phyloP scores from a whole-genome alignment of 2,329 filamentous ascomycete species.

The Aspergillus tamarii region DNA sequence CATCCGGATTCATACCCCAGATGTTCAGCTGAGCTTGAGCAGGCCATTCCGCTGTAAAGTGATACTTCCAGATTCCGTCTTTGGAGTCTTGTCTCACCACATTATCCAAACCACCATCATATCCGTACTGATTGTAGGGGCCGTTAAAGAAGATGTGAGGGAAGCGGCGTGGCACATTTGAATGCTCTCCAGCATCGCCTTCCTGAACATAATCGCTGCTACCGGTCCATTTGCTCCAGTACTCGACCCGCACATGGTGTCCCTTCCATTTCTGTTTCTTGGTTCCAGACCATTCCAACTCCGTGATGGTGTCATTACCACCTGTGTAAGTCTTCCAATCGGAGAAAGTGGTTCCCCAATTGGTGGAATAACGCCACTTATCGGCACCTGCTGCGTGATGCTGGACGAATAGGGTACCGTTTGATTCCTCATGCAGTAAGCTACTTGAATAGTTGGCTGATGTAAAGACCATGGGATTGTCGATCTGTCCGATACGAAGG shows the following conservation, averaged over 20 bases:
- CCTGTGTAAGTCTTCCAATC: constrained; percentile 60
- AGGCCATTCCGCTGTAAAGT: constrained; percentile 68
- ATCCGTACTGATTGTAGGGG: constrained; percentile 66
- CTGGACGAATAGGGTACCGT: constrained; percentile 53
- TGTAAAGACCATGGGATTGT: constrained; percentile 65
- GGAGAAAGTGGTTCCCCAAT: constrained; percentile 64
- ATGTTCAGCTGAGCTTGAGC: constrained; percentile 64
- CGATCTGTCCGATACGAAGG: constrained; percentile 59
- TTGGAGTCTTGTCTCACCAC: constrained; percentile 51
- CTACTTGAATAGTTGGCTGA: constrained; percentile 61
- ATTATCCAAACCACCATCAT: constrained; percentile 63
- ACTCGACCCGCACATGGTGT: constrained; percentile 65
- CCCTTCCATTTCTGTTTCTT: constrained; percentile 62
- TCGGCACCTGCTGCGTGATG: constrained; percentile 66
- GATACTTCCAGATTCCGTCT: constrained; percentile 61
- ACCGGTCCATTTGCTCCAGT: constrained; percentile 63
- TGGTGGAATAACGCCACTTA: constrained; percentile 64
- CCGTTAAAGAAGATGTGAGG: constrained; percentile 67
- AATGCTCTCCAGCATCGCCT: constrained; percentile 51
- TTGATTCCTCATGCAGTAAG: constrained; percentile 52
- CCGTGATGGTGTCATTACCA: constrained; percentile 53
- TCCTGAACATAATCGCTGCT: constrained; percentile 65
- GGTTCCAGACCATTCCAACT: constrained; percentile 61
- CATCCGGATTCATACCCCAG: constrained; percentile 68
- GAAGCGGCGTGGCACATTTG: constrained; percentile 53